Base-by-base conservation (phyloP, 208 protist genomes). In the Leishmania gerbilli region DNA sequence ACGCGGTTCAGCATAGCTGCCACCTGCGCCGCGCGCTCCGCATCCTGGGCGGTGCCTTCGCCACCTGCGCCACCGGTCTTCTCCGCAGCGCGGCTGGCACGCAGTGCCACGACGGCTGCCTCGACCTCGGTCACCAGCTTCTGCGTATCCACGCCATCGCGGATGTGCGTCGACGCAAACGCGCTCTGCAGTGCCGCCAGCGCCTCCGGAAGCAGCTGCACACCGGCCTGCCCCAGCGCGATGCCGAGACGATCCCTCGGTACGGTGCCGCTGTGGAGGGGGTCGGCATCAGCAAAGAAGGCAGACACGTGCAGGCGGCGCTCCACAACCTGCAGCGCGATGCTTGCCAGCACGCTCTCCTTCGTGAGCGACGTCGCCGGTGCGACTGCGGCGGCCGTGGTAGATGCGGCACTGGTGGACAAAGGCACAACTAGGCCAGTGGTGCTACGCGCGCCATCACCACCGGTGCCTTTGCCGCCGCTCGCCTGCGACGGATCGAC, bases 271-370 rank as follows among this genome's bases (percentile, higher is more conserved):
- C 88, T 87, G 78, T 89, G 92, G 42, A 98, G 84, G 8, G 89
- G 89, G 74, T 98, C 96, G 76, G 93, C 96, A 74, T 98, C 95
- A 15, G 86, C 40, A 65, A 98, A 95, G 58, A 96, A 96, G 47
- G 93, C 86, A 53, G 79, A 80, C 27, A 96, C 64, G 55, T 90
- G 84, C 31, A 98, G 93, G 21, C 91, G 81, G 8, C 89, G 82
- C 56, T 89, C 80, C 27, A 90, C 80, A 13, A 89, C 88, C 83
- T 96, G 93, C 56, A 56, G 79, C 13, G 86, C 89, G 31, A 97
- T 85, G 58, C 88, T 88, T 42, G 80, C 79, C 62, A 97, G 81
- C 24, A 94, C 84, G 37, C 82, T 81, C 55, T 84, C 77, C 79
- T 83, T 74, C 45, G 75, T 76, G 40, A 49, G 69, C n/a, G 31